These are phyloP conservation scores for Alternaria incomplexa DNA, from an alignment of 2,329 filamentous ascomycete genomes.

Conservation along the genomic window DNA sequence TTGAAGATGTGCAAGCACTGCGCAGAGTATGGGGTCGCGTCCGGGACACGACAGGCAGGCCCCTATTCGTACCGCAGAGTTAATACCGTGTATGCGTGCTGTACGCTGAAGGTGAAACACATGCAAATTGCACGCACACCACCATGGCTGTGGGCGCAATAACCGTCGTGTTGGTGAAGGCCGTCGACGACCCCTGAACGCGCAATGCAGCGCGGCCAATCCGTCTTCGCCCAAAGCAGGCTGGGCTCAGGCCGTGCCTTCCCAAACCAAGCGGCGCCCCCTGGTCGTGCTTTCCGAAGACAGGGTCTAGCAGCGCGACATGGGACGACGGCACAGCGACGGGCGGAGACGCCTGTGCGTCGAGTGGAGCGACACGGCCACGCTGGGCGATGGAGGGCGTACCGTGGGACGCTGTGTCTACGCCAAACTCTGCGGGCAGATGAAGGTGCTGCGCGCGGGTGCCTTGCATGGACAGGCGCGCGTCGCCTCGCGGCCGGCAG, in stretches of 20 bases:
- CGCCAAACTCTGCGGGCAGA: neutral
- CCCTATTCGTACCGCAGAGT: constrained; percentile 17
- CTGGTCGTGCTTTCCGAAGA: constrained; percentile 15
- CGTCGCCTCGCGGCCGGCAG: neutral
- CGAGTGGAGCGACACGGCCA: neutral
- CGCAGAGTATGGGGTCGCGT: neutral
- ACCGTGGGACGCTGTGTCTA: neutral
- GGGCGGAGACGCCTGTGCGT: constrained; percentile 5
- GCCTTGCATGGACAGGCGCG: constrained; percentile 11
- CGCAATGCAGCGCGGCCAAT: constrained; percentile 2
- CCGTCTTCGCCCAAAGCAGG: constrained; percentile 17
- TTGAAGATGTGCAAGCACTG: constrained; percentile 7
- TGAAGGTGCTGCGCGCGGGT: constrained; percentile 6
- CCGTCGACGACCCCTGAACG: constrained; percentile 18
- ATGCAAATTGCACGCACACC: constrained; percentile 26
- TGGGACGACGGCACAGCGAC: constrained; percentile 7
- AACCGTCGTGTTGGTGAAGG: constrained; percentile 11
- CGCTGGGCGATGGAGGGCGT: neutral
- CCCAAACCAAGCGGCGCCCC: constrained; percentile 23
- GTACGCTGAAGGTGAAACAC: constrained; percentile 12
- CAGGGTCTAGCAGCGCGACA: constrained; percentile 13
- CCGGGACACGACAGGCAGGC: constrained; percentile 1
- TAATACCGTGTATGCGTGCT: constrained; percentile 6
- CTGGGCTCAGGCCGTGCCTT: constrained; percentile 20
- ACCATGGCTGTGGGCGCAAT: neutral